phyloP scores from a whole-genome alignment of 352 stramenopile species.

The Globisporangium echinulatum region DNA sequence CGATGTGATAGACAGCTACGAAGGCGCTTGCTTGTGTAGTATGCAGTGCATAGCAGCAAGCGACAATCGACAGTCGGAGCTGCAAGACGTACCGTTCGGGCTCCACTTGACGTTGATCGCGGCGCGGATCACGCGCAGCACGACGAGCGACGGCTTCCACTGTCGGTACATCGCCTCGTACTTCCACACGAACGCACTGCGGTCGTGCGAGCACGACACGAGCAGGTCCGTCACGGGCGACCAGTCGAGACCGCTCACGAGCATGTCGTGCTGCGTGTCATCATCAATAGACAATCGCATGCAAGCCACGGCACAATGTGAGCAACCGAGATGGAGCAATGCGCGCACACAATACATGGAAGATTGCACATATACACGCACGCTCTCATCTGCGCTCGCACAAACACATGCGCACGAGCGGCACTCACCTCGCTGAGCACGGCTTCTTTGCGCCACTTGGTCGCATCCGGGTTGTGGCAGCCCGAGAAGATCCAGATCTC shows the following conservation, averaged over 20 bases:
- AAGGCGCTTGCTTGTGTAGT: neutral
- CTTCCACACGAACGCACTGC: conserved; percentile 94
- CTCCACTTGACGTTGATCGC: conserved; percentile 93
- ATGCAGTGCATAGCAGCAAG: neutral
- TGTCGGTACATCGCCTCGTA: conserved; percentile 77
- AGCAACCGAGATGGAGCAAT: too few relatives aligned
- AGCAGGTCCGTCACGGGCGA: conserved; percentile 90
- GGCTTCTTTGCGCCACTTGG: conserved; percentile 81
- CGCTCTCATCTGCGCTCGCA: neutral
- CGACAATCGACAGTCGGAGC: neutral
- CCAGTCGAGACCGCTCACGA: conserved; percentile 92
- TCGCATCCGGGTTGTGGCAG: conserved; percentile 65
- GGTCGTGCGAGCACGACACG: conserved; percentile 93
- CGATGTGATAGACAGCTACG: neutral
- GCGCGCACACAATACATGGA: too few relatives aligned
- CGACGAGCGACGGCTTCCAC: conserved; percentile 91
- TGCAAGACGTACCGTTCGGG: conserved; percentile 57
- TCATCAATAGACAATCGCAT: neutral
- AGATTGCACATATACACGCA: too few relatives aligned
- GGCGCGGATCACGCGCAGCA: conserved; percentile 89
- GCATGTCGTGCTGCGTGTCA: conserved; percentile 85
- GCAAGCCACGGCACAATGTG: too few relatives aligned
- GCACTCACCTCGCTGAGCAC: conserved; percentile 64
- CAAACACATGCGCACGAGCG: neutral
- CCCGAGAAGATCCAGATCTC: conserved; percentile 91